Percentiles rank a stretch among this genome's conserved stretches.
These are phyloP conservation scores for Nemania bipapillata DNA, from an alignment of 2,329 filamentous ascomycete genomes.

Conservation along the genomic window DNA sequence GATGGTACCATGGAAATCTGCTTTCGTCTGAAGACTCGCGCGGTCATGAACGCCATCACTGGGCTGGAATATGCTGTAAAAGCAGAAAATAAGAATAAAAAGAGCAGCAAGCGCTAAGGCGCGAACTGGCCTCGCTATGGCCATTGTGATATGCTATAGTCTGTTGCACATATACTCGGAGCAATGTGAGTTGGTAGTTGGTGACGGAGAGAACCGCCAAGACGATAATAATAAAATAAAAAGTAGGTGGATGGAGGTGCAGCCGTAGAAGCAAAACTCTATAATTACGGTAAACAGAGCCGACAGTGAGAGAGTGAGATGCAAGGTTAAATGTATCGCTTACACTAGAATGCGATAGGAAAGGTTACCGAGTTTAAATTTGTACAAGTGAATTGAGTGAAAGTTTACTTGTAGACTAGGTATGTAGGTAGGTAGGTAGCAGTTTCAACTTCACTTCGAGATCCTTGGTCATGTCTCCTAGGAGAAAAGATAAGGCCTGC, in stretches of 20 bases:
- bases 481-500: background rate
- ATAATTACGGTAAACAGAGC: slow-evolving; percentile 4
- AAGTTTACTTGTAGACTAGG: slow-evolving; percentile 17
- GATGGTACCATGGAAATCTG: slow-evolving; percentile 56
- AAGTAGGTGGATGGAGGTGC: background rate
- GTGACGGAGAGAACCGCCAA: background rate
- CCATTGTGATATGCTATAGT: slow-evolving; percentile 68
- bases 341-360: slow-evolving; percentile 22
- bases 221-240: slow-evolving; percentile 6
- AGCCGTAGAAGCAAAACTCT: slow-evolving; percentile 15
- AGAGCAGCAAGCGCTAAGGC: slow-evolving; percentile 77
- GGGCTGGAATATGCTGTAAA: slow-evolving; percentile 77
- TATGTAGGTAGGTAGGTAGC: no score
- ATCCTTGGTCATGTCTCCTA: slow-evolving; percentile 3
- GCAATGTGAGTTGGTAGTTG: slow-evolving; percentile 17
- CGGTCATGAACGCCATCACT: slow-evolving; percentile 43
- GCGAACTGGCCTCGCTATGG: slow-evolving; percentile 84
- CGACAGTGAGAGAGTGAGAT: slow-evolving; percentile 9
- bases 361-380: slow-evolving; percentile 25
- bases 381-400: slow-evolving; percentile 26
- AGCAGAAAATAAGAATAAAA: slow-evolving; percentile 79
- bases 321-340: slow-evolving; percentile 13
- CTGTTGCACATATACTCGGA: slow-evolving; percentile 45
- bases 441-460: slow-evolving; percentile 13
- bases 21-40: slow-evolving; percentile 53